Percentiles rank a stretch among this genome's conserved stretches.
These are phyloP conservation scores for Cutaneotrichosporon sp. DNA, from an alignment of 1,284 basidiomycete species.

Conservation along the genomic window DNA sequence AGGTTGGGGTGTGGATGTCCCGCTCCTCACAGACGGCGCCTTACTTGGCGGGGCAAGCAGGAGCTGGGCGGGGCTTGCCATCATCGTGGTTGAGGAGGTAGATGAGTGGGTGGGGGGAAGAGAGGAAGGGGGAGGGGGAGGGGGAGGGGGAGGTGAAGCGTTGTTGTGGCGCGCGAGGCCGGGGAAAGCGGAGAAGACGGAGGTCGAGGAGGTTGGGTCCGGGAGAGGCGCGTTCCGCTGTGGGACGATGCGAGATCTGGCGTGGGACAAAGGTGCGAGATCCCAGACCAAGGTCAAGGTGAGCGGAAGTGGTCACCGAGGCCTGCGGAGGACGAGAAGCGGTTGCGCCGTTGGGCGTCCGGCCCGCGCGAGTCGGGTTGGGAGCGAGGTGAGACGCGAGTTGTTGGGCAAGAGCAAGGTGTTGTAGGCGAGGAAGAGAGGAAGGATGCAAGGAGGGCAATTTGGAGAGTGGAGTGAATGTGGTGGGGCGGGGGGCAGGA, in stretches of 20 bases:
- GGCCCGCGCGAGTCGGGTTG: background rate
- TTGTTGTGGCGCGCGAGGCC: background rate
- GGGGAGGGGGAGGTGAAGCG: too few species aligned
- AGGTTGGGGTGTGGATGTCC: slow-evolving; percentile 4
- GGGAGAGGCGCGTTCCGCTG: background rate
- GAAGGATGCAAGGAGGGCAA: background rate
- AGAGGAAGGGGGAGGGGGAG: too few species aligned
- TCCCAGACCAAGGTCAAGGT: background rate
- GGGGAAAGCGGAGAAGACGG: background rate
- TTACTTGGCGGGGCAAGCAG: background rate
- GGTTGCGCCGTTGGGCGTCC: background rate
- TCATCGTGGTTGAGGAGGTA: background rate
- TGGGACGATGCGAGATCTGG: background rate
- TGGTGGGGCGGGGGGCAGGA: background rate
- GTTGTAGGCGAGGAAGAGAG: background rate
- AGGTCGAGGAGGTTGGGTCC: background rate
- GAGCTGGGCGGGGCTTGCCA: background rate
- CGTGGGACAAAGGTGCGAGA: background rate
- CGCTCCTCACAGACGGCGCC: background rate
- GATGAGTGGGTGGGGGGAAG: background rate
- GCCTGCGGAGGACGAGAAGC: background rate
- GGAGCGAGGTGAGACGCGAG: background rate
- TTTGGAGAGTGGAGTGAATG: background rate
- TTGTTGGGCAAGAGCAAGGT: background rate
- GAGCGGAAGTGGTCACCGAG: background rate